A percentile compares a stretch with the other conserved stretches of the same genome.
Evolutionary conservation across 108 stramenopile species (phyloP).

Genomic region (Discostella stelligeroides): DNA sequence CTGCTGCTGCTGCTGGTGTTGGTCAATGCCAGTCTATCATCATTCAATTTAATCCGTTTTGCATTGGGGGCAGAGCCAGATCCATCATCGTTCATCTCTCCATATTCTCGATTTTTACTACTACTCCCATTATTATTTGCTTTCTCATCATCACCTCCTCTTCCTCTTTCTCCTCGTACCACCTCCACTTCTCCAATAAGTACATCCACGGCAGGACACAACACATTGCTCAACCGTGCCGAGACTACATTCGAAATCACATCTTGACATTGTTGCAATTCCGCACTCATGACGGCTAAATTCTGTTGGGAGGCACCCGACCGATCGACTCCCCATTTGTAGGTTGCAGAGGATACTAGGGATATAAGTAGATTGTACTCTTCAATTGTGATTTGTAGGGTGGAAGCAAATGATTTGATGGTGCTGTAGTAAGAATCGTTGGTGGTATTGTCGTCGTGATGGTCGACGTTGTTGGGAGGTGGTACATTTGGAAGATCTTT

Average conservation of each 20-base stretch:
- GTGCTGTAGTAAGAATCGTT: not conserved
- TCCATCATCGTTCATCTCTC: not conserved
- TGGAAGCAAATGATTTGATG: constrained; percentile 63
- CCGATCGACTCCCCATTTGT: constrained; percentile 86
- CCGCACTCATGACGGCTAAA: constrained; percentile 57
- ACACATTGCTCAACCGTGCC: constrained; percentile 73
- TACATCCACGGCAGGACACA: constrained; percentile 77
- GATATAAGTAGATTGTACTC: constrained; percentile 70
- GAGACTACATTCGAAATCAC: constrained; percentile 63
- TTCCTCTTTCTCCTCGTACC: constrained; percentile 29
- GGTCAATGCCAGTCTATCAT: not conserved
- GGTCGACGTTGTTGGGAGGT: constrained; percentile 4
- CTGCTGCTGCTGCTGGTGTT: not conserved
- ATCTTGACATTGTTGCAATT: constrained; percentile 74
- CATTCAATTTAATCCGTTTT: constrained; percentile 25
- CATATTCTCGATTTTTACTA: not conserved
- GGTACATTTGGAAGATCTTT: constrained; percentile 14
- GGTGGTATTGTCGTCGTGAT: not conserved
- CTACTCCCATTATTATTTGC: constrained; percentile 5
- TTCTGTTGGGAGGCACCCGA: constrained; percentile 85
- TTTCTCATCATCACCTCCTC: not conserved
- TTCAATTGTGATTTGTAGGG: constrained; percentile 67
- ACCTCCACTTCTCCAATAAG: constrained; percentile 63
- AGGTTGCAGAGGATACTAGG: constrained; percentile 71
- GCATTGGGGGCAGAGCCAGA: not conserved